Base-by-base conservation (phyloP, 2,329 filamentous ascomycete species). In the Phyllosticta paracitricarpa region DNA sequence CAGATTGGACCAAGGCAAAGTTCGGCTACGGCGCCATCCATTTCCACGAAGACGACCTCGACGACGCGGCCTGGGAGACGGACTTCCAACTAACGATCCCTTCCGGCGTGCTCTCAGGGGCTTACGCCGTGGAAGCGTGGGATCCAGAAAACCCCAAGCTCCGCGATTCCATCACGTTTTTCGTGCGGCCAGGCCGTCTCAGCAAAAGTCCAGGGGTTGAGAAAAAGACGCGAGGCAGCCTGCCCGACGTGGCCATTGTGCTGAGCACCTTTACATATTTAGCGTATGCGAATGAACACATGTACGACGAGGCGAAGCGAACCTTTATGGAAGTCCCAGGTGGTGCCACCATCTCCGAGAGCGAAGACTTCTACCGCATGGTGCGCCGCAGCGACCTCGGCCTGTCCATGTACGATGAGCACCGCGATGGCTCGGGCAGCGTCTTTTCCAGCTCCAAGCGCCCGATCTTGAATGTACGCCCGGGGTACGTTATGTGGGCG, bases 41-140 rank as follows among this genome's bases (percentile, higher is more conserved):
- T 59, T 75, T 75, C 63, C 73, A 75, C 61, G 73, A 75, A 22
- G 73, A 75, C 57, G 73, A 75, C 59, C 59, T 74, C 7, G 72
- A 75, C 62, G 73, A 75, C 63, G 72, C 73, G 2, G 63, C 59
- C 6, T 74, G 71, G 72, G 66, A 64, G 5, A 74, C 70, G 1
- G 68, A 73, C 61, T 72, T 74, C 57, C 59, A 57, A 3, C 55
- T 73, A 51, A 65, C 63, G 2, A 61, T 73, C 35, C 66, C 54
- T 5, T 57, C 61, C 25, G 59, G 66, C 24, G 62, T 61, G 24
- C 35, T 35, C 1, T 71, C 68, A 22, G 69, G 71, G n/a, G 66
- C 67, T 24, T 71, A 72, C 64, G 66, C 68, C 1, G 64, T 74
- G 26, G 65, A 68, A 51, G 65, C 72, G n/a, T 56, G 64, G 17